These are phyloP conservation scores for Pythium sp. DNA, from an alignment of 352 stramenopile species.

Conservation along the genomic window DNA sequence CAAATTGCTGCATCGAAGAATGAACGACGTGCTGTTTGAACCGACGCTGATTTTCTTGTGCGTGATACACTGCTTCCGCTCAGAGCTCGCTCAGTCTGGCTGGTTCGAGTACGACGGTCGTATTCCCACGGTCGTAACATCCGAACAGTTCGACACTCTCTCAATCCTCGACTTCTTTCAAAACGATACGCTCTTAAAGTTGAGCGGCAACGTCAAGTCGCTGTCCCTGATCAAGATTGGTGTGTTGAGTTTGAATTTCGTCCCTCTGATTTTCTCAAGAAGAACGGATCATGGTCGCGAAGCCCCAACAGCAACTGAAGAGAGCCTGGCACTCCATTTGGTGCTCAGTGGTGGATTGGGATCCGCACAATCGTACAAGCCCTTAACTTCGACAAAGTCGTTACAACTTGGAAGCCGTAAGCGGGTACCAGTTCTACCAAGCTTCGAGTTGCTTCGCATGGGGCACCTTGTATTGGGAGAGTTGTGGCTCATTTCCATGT, in stretches of 20 bases:
- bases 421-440: constrained; percentile 4
- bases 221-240: constrained; percentile 1
- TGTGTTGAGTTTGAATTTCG: background rate
- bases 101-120: constrained; percentile 8
- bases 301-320: background rate
- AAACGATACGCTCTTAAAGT: background rate
- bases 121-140: background rate
- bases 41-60: constrained; percentile 21
- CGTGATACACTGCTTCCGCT: constrained; percentile 11
- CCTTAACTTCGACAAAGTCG: background rate
- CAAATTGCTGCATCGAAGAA: constrained; percentile 18
- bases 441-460: constrained; percentile 26
- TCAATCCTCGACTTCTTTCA: constrained; percentile 8
- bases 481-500: background rate
- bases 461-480: constrained; percentile 2
- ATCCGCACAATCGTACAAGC: background rate
- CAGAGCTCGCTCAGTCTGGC: background rate
- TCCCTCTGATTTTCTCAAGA: constrained; percentile 7
- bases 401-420: background rate
- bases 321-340: background rate
- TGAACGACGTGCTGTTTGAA: constrained; percentile 26
- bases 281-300: background rate
- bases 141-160: constrained; percentile 1
- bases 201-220: constrained; percentile 14
- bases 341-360: background rate